These are phyloP conservation scores for Rhodotorula sp. DNA, from an alignment of 1,284 basidiomycete species.

Conservation along the genomic window DNA sequence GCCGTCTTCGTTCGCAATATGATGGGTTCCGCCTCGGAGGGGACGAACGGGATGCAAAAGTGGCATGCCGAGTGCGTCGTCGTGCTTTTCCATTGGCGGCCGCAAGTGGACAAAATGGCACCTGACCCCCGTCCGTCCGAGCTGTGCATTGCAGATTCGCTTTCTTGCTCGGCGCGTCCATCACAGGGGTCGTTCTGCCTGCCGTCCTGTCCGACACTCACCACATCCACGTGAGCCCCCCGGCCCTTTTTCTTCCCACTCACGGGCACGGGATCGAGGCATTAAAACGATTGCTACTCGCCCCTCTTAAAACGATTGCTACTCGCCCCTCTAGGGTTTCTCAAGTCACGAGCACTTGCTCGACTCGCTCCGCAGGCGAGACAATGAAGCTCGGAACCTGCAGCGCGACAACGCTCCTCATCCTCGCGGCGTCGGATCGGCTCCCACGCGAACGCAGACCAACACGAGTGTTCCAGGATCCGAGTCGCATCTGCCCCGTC, in stretches of 20 bases:
- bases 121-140: too few relatives aligned
- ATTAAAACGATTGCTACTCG: not conserved
- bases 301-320: too few relatives aligned
- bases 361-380: not conserved
- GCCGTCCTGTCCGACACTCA: constrained; percentile 6
- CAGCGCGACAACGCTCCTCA: not conserved
- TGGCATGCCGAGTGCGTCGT: constrained; percentile 11
- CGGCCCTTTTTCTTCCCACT: too few relatives aligned
- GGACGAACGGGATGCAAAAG: constrained; percentile 7
- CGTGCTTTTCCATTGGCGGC: not conserved
- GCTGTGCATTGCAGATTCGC: not conserved
- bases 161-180: constrained; percentile 4
- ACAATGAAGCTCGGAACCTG: not conserved
- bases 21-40: constrained; percentile 2
- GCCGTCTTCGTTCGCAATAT: constrained; percentile 9
- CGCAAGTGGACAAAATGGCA: not conserved
- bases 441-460: not conserved
- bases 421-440: not conserved
- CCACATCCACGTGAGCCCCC: constrained; percentile 11
- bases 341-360: not conserved
- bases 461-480: not conserved
- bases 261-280: too few relatives aligned
- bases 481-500: not conserved
- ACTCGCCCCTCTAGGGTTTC: constrained; percentile 4
- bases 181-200: constrained; percentile 1